Conservation (phyloP, 495 filamentous ascomycete genomes). For the Darksidea phi region DNA sequence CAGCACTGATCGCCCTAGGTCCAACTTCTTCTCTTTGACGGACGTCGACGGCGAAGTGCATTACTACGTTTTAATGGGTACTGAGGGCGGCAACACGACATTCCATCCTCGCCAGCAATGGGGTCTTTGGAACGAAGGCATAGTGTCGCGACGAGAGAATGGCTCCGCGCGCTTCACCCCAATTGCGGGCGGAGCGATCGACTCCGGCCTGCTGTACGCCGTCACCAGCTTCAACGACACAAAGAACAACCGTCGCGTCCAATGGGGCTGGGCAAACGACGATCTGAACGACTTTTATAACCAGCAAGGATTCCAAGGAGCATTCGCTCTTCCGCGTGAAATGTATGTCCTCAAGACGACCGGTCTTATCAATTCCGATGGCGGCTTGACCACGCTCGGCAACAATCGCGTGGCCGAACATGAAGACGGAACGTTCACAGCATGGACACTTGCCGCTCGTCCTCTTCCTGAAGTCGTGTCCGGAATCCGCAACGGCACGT, state of each 20-base stretch:
- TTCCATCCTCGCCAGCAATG: slow-evolving; percentile 41
- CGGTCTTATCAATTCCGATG: slow-evolving; percentile 37
- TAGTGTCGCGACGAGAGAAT: slow-evolving; percentile 40
- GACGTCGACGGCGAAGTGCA: slow-evolving; percentile 45
- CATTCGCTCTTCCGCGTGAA: slow-evolving; percentile 45
- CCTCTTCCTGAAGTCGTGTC: slow-evolving; percentile 46
- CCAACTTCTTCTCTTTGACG: slow-evolving; percentile 49
- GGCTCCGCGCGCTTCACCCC: slow-evolving; percentile 44
- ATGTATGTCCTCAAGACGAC: slow-evolving; percentile 45
- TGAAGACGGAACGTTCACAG: slow-evolving; percentile 42
- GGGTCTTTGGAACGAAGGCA: slow-evolving; percentile 48
- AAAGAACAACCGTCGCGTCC: slow-evolving; percentile 47
- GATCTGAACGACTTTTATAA: slow-evolving; percentile 42
- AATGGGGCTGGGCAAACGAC: slow-evolving; percentile 49
- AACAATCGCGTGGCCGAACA: slow-evolving; percentile 35
- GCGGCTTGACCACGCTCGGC: slow-evolving; percentile 32
- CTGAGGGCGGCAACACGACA: slow-evolving; percentile 49
- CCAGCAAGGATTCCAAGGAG: slow-evolving; percentile 50
- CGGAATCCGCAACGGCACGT: slow-evolving; percentile 33
- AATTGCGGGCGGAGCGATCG: slow-evolving; percentile 43
- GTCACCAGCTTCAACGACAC: slow-evolving; percentile 47
- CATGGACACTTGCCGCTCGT: slow-evolving; percentile 43
- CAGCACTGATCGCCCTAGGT: slow-evolving; percentile 5
- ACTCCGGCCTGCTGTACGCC: slow-evolving; percentile 49
- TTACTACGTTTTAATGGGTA: slow-evolving; percentile 53